These are phyloP conservation scores for Termitomyces sp. DNA, from an alignment of 768 basidiomycete genomes.

Conservation along the genomic window DNA sequence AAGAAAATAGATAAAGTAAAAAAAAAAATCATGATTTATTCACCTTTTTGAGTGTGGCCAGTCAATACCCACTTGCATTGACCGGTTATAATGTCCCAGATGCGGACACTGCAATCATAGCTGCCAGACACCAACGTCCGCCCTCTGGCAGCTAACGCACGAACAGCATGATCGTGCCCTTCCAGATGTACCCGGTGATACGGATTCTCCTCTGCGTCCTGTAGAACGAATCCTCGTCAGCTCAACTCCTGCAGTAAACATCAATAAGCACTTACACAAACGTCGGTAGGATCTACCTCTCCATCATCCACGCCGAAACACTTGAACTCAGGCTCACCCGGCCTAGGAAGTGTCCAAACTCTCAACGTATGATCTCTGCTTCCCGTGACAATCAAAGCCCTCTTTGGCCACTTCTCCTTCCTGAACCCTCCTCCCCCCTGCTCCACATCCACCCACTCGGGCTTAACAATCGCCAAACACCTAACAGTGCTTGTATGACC, in stretches of 20 bases:
- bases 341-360: conserved; percentile 50
- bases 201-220: conserved; percentile 76
- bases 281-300: conserved; percentile 49
- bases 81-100: conserved; percentile 91
- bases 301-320: conserved; percentile 57
- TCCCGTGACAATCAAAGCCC: conserved; percentile 69
- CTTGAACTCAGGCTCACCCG: conserved; percentile 72
- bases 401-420: conserved; percentile 66
- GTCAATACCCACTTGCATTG: conserved; percentile 72
- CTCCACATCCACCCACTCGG: conserved; percentile 77
- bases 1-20: not conserved
- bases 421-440: conserved; percentile 52
- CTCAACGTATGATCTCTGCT: conserved; percentile 65
- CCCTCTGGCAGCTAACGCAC: conserved; percentile 88
- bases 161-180: conserved; percentile 89
- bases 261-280: conserved; percentile 23
- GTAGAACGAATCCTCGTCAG: conserved; percentile 17
- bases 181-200: conserved; percentile 81
- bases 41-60: conserved; percentile 92
- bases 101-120: conserved; percentile 91
- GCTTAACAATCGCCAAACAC: conserved; percentile 93
- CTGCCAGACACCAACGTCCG: conserved; percentile 90
- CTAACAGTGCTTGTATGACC: conserved; percentile 97
- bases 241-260: conserved; percentile 21
- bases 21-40: conserved; percentile 16